Evolutionary conservation across 441 rosid species (phyloP).

Genomic region (Pelargonium fulgidum): DNA sequence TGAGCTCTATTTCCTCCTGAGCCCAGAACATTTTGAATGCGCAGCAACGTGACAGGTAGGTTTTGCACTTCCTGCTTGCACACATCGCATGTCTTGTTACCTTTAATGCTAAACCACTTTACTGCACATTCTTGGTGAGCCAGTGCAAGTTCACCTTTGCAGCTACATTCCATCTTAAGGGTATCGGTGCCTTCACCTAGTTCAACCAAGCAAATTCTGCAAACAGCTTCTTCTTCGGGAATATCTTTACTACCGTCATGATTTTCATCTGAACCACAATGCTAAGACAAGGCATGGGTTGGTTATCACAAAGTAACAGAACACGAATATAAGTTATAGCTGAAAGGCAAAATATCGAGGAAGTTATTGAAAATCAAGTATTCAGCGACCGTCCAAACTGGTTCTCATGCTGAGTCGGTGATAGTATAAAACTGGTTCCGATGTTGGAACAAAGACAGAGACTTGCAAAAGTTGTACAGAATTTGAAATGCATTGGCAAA

Average conservation of each 20-base stretch:
- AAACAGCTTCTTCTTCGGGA: conserved; percentile 93
- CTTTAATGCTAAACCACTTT: conserved; percentile 97
- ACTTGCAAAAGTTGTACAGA: too few species aligned
- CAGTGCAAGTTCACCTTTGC: conserved; percentile 96
- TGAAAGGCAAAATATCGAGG: conserved; percentile 10
- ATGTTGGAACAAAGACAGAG: too few species aligned
- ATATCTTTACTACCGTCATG: conserved; percentile 78
- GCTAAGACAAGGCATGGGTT: conserved; percentile 52
- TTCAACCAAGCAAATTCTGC: conserved; percentile 85
- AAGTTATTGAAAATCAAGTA: conserved; percentile 5
- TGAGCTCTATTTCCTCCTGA: conserved; percentile 30
- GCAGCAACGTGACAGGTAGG: conserved; percentile 82
- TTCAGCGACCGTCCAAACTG: conserved; percentile 1
- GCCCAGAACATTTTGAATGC: conserved; percentile 57
- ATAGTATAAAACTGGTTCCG: not conserved
- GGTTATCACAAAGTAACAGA: conserved; percentile 34
- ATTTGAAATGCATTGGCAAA: not conserved
- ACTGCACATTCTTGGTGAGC: conserved; percentile 95
- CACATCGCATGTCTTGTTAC: conserved; percentile 91
- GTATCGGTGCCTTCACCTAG: conserved; percentile 94
- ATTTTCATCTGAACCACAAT: conserved; percentile 48
- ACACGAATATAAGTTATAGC: conserved; percentile 11
- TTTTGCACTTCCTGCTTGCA: conserved; percentile 88
- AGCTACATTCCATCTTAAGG: conserved; percentile 93
- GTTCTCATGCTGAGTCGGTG: not conserved